Conservation (phyloP, 805 yeast genomes). For the Starmerella roubikii region DNA sequence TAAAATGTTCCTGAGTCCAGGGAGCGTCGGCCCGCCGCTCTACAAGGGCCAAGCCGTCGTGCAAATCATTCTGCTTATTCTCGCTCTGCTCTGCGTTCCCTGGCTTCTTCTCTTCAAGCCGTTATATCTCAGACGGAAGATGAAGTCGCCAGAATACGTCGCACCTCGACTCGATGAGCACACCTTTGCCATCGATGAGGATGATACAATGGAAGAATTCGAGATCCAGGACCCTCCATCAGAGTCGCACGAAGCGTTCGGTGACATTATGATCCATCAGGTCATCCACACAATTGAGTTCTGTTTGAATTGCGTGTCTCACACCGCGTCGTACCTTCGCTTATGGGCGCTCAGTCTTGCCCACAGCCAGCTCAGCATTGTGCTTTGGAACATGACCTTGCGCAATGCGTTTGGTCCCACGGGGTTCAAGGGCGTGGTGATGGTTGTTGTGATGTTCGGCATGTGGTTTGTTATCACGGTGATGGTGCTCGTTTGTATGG, state of each 20-base stretch:
- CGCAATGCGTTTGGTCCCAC: slow-evolving; percentile 60
- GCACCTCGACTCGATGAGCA: slow-evolving; percentile 26
- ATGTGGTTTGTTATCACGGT: slow-evolving; percentile 94
- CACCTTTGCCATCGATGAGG: slow-evolving; percentile 24
- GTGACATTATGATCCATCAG: slow-evolving; percentile 93
- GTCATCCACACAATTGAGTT: slow-evolving; percentile 96
- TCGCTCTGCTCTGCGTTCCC: slow-evolving; percentile 84
- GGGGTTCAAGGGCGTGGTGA: slow-evolving; percentile 52
- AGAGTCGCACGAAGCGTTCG: slow-evolving; percentile 33
- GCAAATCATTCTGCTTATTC: slow-evolving; percentile 54
- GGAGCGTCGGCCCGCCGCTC: slow-evolving; percentile 63
- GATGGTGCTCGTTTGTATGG: slow-evolving; percentile 88
- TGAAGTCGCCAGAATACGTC: slow-evolving; percentile 34
- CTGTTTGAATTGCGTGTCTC: slow-evolving; percentile 91
- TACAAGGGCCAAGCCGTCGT: slow-evolving; percentile 68
- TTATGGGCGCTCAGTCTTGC: slow-evolving; percentile 96
- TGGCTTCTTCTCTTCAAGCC: slow-evolving; percentile 85
- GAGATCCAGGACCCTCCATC: background rate
- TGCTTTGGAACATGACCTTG: slow-evolving; percentile 92
- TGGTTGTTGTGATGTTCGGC: slow-evolving; percentile 67
- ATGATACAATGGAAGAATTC: slow-evolving; percentile 5
- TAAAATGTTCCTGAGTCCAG: slow-evolving; percentile 91
- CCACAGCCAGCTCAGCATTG: slow-evolving; percentile 87
- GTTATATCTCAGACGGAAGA: slow-evolving; percentile 45
- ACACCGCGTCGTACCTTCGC: slow-evolving; percentile 91